These are phyloP conservation scores for Pyrrhoderma noxium DNA, from an alignment of 1,284 basidiomycete species.

Conservation along the genomic window DNA sequence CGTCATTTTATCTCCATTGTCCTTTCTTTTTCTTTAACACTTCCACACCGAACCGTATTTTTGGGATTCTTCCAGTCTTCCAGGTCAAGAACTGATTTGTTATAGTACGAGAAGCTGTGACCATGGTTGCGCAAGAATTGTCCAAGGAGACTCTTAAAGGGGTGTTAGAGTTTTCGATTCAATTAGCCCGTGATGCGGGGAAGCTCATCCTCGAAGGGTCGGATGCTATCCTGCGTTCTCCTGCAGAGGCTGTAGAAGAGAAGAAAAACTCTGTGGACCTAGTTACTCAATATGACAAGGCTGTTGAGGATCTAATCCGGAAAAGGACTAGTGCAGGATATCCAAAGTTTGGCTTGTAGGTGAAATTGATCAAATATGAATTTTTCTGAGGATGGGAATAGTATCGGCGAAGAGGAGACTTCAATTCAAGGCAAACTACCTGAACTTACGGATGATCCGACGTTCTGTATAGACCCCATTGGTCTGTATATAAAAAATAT, in stretches of 20 bases:
- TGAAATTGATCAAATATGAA: constrained; percentile 19
- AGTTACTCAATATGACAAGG: constrained; percentile 96
- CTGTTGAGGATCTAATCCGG: constrained; percentile 83
- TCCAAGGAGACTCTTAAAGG: constrained; percentile 46
- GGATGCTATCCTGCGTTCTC: constrained; percentile 52
- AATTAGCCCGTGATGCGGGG: constrained; percentile 68
- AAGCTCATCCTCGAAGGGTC: constrained; percentile 68
- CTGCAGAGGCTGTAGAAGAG: constrained; percentile 56
- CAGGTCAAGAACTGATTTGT: too few relatives aligned
- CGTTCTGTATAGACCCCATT: constrained; percentile 88
- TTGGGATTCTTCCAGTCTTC: too few relatives aligned
- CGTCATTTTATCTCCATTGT: too few relatives aligned
- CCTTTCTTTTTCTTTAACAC: too few relatives aligned
- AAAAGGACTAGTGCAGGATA: constrained; percentile 60
- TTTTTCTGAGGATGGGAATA: constrained; percentile 29
- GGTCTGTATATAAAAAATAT: constrained; percentile 33
- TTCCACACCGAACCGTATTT: too few relatives aligned
- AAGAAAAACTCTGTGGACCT: constrained; percentile 91
- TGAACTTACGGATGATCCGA: constrained; percentile 77
- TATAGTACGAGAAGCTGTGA: neutral
- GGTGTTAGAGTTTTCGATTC: constrained; percentile 67
- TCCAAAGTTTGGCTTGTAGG: constrained; percentile 79
- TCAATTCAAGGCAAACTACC: constrained; percentile 66
- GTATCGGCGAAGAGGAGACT: constrained; percentile 88
- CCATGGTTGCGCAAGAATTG: constrained; percentile 28